Base-by-base conservation (phyloP, 176 grass and related monocot species). In the Thinopyrum elongatum region DNA sequence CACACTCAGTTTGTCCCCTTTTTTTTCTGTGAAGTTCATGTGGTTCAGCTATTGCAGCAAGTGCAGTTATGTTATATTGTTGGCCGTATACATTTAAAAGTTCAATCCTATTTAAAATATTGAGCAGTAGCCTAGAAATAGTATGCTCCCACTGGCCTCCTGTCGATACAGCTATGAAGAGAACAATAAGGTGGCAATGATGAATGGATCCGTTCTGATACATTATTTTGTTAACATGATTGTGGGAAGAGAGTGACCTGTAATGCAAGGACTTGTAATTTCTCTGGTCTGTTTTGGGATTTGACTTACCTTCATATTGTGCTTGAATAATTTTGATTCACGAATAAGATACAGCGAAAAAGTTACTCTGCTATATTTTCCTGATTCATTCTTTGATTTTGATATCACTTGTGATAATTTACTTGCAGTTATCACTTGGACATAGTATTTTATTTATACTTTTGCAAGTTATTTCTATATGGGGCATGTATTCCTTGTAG, bases 1-100 rank as follows among this genome's bases (percentile, higher is more conserved):
- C 25, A 21, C 80, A 42, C 26, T 84, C 72, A 58, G 16, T 89
- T n/a, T 84, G 70, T 65, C 55, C 59, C 31, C 46, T 57, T 30
- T 70, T 89, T 81, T 82, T 76, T 8, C 16, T 35, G 0, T 73
- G 22, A 29, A 62, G 34, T 29, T 51, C n/a, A 71, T 22, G n/a
- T 78, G 28, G 38, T 64, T 70, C n/a, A 8, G n/a, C 65, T 38
- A 60, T 62, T 78, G 51, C 64, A 71, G 78, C 34, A 79, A 36
- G 16, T 47, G 23, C 15, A 79, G 69, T 78, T 17, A 70, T 26
- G 2, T 57, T 75, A 67, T 53, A 30, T 19, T 74, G 10, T 16
- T 81, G 39, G 38, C 3, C 77, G 19, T 51, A 57, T 82, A 30
- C 44, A 36, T 17, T 33, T 84, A 33, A 31, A 44, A 12, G 25